A percentile compares a stretch with the other conserved stretches of the same genome.
phyloP scores from a whole-genome alignment of 2,329 filamentous ascomycete species.

The Colletotrichum eleusines region DNA sequence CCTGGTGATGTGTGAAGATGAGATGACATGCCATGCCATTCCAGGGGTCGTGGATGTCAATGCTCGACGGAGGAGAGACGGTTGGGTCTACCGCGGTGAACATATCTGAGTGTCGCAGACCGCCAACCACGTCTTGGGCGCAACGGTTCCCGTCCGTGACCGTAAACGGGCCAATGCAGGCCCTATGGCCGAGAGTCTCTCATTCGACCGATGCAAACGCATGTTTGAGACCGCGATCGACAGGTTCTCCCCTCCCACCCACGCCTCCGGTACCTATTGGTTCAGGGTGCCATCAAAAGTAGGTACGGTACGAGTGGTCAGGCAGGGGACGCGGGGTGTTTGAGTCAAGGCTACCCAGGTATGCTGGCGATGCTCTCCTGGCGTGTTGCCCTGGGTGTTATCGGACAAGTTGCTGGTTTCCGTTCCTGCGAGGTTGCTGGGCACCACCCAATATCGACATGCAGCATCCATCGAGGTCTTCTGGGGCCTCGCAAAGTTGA shows the following conservation, averaged over 20 bases:
- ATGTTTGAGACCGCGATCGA: constrained; percentile 43
- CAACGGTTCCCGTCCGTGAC: constrained; percentile 25
- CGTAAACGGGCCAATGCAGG: constrained; percentile 41
- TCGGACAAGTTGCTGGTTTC: constrained; percentile 6
- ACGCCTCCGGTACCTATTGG: constrained; percentile 40
- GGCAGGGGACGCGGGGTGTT: no score
- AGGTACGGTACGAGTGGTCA: no score
- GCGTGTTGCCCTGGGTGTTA: neutral
- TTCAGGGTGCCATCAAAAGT: neutral
- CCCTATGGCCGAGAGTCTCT: constrained; percentile 28
- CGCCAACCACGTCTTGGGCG: constrained; percentile 21
- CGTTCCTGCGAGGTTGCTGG: constrained; percentile 3
- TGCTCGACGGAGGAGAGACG: constrained; percentile 3
- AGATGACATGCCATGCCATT: constrained; percentile 31
- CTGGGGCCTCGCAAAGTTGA: neutral
- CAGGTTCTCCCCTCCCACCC: constrained; percentile 45
- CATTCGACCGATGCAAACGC: constrained; percentile 36
- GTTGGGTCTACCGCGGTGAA: constrained; percentile 10
- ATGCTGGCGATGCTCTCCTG: neutral
- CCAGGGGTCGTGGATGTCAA: constrained; percentile 22
- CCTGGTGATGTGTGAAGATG: constrained; percentile 28
- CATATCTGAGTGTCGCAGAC: constrained; percentile 24
- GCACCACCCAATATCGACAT: constrained; percentile 1
- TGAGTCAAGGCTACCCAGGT: neutral
- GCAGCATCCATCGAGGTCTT: constrained; percentile 14